A percentile compares a stretch with the other conserved stretches of the same genome.
Evolutionary conservation across 2,329 filamentous ascomycete genomes (phyloP).

Genomic region (Xylaria polymorpha): DNA sequence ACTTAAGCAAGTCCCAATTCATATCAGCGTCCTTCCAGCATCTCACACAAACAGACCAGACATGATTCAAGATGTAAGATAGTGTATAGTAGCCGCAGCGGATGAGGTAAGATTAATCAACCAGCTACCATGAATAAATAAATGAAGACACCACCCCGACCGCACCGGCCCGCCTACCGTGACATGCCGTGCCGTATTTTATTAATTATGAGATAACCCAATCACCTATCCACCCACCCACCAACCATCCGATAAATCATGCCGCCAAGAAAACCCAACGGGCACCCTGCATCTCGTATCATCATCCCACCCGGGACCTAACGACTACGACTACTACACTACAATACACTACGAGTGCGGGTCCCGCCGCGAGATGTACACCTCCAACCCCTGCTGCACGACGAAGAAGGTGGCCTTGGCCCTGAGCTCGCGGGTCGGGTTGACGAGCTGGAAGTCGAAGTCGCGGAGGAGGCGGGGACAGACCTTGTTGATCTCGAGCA

Average conservation of each 20-base stretch:
- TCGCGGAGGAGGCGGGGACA: constrained; percentile 65
- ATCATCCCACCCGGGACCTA: background rate
- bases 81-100: background rate
- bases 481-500: constrained; percentile 70
- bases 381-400: constrained; percentile 66
- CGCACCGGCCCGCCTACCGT: constrained; percentile 1
- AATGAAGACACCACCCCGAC: background rate
- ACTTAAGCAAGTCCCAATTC: background rate
- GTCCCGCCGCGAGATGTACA: constrained; percentile 57
- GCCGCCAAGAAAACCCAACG: background rate
- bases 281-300: background rate
- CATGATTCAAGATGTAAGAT: background rate
- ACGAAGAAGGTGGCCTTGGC: constrained; percentile 70
- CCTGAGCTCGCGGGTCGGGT: constrained; percentile 61
- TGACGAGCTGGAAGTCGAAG: constrained; percentile 64
- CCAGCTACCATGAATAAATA: background rate
- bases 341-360: background rate
- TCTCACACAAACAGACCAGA: no score
- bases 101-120: constrained; percentile 5
- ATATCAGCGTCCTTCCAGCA: background rate
- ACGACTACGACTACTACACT: background rate
- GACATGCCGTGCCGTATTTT: background rate
- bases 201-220: background rate
- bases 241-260: background rate
- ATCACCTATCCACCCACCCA: background rate